Evolutionary conservation across 805 yeast genomes (phyloP).

Genomic region (Candida michaelii): DNA sequence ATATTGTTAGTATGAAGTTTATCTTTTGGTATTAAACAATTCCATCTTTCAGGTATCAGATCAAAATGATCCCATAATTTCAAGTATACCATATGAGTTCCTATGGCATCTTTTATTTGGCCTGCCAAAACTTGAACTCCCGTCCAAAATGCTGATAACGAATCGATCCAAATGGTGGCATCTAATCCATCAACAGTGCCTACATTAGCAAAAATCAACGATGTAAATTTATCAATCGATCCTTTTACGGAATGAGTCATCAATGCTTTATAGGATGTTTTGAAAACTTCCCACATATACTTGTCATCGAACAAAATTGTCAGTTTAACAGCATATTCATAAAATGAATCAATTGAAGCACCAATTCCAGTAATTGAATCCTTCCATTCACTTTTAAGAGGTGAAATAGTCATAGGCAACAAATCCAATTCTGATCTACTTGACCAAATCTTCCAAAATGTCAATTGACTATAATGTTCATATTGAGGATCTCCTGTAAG

Average conservation of each 20-base stretch:
- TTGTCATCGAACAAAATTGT: slow-evolving; percentile 68
- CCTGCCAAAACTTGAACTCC: slow-evolving; percentile 83
- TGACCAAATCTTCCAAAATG: slow-evolving; percentile 73
- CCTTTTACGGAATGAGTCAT: slow-evolving; percentile 39
- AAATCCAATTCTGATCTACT: slow-evolving; percentile 60
- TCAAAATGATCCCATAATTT: slow-evolving; percentile 81
- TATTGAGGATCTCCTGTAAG: slow-evolving; percentile 74
- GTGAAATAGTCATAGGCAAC: slow-evolving; percentile 76
- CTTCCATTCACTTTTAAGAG: slow-evolving; percentile 53
- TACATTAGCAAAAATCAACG: slow-evolving; percentile 56
- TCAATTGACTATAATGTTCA: slow-evolving; percentile 57
- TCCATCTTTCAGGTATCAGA: slow-evolving; percentile 90
- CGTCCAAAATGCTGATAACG: slow-evolving; percentile 85
- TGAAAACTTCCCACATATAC: slow-evolving; percentile 54
- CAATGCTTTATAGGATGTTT: slow-evolving; percentile 57
- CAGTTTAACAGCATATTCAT: slow-evolving; percentile 82
- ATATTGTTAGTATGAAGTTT: slow-evolving; percentile 9
- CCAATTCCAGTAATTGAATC: slow-evolving; percentile 77
- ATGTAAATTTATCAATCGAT: slow-evolving; percentile 21
- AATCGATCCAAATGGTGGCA: slow-evolving; percentile 73
- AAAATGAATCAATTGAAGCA: slow-evolving; percentile 88
- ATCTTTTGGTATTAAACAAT: slow-evolving; percentile 21
- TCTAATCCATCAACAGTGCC: slow-evolving; percentile 51
- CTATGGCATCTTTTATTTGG: slow-evolving; percentile 62
- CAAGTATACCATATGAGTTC: slow-evolving; percentile 58